A percentile compares a stretch with the other conserved stretches of the same genome.
These are phyloP conservation scores for Trichoderma sp. DNA, from an alignment of 2,329 filamentous ascomycete genomes.

Conservation along the genomic window DNA sequence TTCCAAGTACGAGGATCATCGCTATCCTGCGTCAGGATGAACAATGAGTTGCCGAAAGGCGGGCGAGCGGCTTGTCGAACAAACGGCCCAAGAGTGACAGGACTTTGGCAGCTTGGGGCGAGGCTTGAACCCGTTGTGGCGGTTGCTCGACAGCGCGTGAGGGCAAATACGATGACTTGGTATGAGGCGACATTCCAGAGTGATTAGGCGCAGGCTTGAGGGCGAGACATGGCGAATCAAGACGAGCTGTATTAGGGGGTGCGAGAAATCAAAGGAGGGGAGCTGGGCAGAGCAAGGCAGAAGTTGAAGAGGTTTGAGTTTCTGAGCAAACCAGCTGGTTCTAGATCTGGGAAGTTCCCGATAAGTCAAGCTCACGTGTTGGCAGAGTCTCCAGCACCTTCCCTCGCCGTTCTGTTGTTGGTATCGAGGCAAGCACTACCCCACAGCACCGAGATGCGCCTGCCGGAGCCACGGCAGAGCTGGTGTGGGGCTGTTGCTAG, in stretches of 20 bases:
- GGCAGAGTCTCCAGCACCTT: background rate
- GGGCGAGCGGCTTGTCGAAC: background rate
- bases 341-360: background rate
- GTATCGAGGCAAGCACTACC: background rate
- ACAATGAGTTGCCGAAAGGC: constrained; percentile 13
- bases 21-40: constrained; percentile 15
- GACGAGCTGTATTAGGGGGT: background rate
- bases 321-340: background rate
- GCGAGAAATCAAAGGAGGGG: background rate
- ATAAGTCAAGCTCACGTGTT: background rate
- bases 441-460: constrained; percentile 3
- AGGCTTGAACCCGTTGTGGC: constrained; percentile 4
- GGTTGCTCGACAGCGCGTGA: background rate
- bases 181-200: constrained; percentile 20
- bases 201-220: background rate
- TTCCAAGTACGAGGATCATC: constrained; percentile 2
- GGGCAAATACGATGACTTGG: background rate
- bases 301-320: background rate
- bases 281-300: background rate
- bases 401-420: background rate
- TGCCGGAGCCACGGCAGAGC: constrained; percentile 6
- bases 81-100: background rate
- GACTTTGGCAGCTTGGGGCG: background rate
- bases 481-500: background rate
- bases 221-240: constrained; percentile 13